Base-by-base conservation (phyloP, 345 rosid species). In the Ailanthus altissimus region DNA sequence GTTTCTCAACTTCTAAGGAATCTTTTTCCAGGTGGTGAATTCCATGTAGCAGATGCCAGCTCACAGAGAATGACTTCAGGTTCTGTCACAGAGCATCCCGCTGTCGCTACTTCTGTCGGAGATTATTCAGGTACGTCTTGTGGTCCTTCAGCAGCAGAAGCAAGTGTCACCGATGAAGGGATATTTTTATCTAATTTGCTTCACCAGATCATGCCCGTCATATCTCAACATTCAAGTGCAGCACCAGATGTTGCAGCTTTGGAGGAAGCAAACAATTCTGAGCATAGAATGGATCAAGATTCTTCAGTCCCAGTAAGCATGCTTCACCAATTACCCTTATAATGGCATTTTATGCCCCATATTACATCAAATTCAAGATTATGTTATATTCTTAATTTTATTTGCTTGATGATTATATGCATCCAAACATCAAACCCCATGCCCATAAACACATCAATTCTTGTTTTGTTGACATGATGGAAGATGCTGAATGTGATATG, bases 131-230 rank as follows among this genome's bases (percentile, higher is more conserved):
- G 79, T 45, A 53, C 81, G 61, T 65, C 89, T 21, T 56, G 70
- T 65, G 67, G 79, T 38, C n/a, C 67, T 61, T 11, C 78, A 23
- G 86, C 81, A 73, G 56, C 87, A 61, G 90, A 85, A 73, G 50
- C 86, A 49, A 81, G 72, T 28, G 76, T 74, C 69, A 85, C 82
- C 13, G 87, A 86, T 50, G 90, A 91, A 80, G 97, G 91, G 54
- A 66, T 88, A 62, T 85, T 87, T 78, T 81, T 92, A 67, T 92
- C 94, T 14, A 84, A 85, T 82, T 71, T 92, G 83, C 91, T 92
- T 71, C 85, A 64, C n/a, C 90, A 84, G 84, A 86, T 92, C 74
- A 86, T 92, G 85, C 97, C 94, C 10, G 8, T 80, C 49, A 76
- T 92, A 59, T 76, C 90, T 70, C 89, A 84, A 79, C 85, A 64